These are phyloP conservation scores for Pseudonitzschia delicatissima DNA, from an alignment of 108 stramenopile genomes.

Conservation along the genomic window DNA sequence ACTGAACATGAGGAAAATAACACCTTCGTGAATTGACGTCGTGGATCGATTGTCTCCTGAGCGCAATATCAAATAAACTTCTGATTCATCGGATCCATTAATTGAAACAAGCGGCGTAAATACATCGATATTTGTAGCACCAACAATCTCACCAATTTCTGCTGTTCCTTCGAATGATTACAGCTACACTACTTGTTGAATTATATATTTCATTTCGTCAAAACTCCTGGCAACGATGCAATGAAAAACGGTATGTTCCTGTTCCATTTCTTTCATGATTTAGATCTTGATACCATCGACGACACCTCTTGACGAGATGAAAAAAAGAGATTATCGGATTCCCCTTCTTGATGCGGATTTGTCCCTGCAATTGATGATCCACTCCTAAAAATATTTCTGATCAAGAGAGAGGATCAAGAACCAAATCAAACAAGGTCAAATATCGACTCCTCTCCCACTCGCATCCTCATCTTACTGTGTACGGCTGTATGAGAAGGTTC, in stretches of 20 bases:
- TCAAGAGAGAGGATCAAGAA: conserved; percentile 21
- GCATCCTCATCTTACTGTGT: neutral
- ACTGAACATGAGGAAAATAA: too few relatives aligned
- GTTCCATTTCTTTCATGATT: neutral
- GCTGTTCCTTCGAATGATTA: neutral
- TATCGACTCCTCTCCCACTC: conserved; percentile 7
- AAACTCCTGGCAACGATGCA: neutral
- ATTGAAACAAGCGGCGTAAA: too few relatives aligned
- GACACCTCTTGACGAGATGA: conserved; percentile 45
- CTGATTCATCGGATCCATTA: too few relatives aligned
- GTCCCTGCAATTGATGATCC: conserved; percentile 51
- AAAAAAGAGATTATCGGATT: conserved; percentile 44
- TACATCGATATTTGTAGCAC: too few relatives aligned
- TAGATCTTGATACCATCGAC: neutral
- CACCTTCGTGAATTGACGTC: too few relatives aligned
- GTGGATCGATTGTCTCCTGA: too few relatives aligned
- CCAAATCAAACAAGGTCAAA: neutral
- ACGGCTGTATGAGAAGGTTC: neutral
- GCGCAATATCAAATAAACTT: too few relatives aligned
- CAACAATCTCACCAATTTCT: too few relatives aligned
- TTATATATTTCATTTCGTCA: too few relatives aligned
- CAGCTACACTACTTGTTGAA: too few relatives aligned
- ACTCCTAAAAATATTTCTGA: conserved; percentile 35
- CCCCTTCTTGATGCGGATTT: conserved; percentile 60
- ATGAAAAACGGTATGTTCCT: conserved; percentile 1